A percentile compares a stretch with the other conserved stretches of the same genome.
These are phyloP conservation scores for Pelargonium cotyledonis DNA, from an alignment of 441 rosid species.

Conservation along the genomic window DNA sequence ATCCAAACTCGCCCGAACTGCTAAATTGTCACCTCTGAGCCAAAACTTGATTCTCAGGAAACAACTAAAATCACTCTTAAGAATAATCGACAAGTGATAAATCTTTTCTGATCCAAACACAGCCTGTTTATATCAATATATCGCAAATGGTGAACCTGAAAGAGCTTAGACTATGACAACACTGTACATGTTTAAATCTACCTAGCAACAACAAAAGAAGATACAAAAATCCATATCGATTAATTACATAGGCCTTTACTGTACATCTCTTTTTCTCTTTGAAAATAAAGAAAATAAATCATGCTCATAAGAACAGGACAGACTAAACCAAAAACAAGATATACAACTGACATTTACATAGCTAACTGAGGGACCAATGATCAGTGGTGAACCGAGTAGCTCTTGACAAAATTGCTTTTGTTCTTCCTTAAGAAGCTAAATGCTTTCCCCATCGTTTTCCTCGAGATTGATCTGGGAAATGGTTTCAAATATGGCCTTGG, in stretches of 20 bases:
- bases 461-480: constrained; percentile 52
- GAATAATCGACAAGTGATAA: no score
- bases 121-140: no score
- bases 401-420: background rate
- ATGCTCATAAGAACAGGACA: constrained; percentile 22
- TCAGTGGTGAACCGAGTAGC: background rate
- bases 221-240: constrained; percentile 27
- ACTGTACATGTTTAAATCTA: background rate
- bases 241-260: constrained; percentile 36
- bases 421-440: constrained; percentile 19
- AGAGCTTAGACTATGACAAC: background rate
- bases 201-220: background rate
- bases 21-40: no score
- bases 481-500: constrained; percentile 39
- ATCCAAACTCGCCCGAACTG: no score
- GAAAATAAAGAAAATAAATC: constrained; percentile 24
- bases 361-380: constrained; percentile 5
- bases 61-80: no score
- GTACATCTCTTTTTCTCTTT: constrained; percentile 45
- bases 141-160: background rate
- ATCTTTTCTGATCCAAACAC: no score
- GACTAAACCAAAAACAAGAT: constrained; percentile 16
- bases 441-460: constrained; percentile 58
- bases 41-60: no score
- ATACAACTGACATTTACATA: constrained; percentile 29